phyloP scores from a whole-genome alignment of 306 rosid species.

The Fragaria ananassa region DNA sequence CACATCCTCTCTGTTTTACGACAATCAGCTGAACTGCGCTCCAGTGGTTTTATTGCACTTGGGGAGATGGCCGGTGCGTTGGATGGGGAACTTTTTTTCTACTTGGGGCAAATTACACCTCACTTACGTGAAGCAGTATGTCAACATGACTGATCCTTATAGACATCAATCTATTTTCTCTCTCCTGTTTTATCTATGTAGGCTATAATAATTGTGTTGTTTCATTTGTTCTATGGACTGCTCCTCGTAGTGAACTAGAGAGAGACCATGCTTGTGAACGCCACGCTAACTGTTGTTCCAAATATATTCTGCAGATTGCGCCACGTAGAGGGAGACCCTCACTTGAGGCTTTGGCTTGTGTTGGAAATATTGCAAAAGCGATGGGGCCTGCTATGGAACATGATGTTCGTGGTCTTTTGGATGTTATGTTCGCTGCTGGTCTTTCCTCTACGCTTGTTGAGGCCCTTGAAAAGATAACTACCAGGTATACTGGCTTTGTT shows the following conservation, averaged over 20 bases:
- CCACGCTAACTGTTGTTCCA: conserved; percentile 19
- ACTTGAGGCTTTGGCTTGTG: conserved; percentile 97
- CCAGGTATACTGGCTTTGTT: conserved; percentile 40
- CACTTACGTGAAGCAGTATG: conserved; percentile 97
- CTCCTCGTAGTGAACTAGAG: conserved; percentile 57
- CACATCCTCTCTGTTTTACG: conserved; percentile 90
- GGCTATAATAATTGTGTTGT: conserved; percentile 14
- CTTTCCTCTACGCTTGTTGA: conserved; percentile 87
- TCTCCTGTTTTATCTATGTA: conserved; percentile 15
- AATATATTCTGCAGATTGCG: conserved; percentile 68
- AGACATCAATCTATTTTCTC: conserved; percentile 18
- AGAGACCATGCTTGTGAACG: background rate
- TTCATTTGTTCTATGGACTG: conserved; percentile 57
- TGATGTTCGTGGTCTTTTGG: conserved; percentile 84
- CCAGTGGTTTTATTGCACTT: conserved; percentile 95
- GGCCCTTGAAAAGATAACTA: conserved; percentile 78
- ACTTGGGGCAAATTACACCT: conserved; percentile 79
- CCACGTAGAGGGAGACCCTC: conserved; percentile 96
- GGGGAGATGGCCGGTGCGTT: conserved; percentile 99
- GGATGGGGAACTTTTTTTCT: conserved; percentile 84
- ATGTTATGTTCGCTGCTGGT: conserved; percentile 89
- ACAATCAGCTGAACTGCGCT: conserved; percentile 83
- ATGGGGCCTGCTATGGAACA: conserved; percentile 90
- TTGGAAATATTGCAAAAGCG: conserved; percentile 96
- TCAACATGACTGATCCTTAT: conserved; percentile 20